Evolutionary conservation across 805 yeast genomes (phyloP).

Genomic region (Debaryomyces hansenii): DNA sequence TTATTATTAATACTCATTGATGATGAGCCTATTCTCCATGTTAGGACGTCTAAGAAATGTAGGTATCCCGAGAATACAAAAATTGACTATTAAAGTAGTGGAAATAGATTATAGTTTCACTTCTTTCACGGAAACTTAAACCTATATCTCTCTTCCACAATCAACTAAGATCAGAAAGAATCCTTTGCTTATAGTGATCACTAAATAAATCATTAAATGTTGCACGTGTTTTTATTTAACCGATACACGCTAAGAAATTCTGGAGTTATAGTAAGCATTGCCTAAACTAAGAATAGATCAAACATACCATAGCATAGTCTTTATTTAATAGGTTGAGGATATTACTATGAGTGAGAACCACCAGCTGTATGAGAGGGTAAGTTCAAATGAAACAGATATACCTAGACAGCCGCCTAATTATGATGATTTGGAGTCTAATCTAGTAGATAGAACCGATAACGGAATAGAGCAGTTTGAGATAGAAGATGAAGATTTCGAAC

Average conservation of each 20-base stretch:
- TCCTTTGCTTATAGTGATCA: not conserved
- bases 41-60: not conserved
- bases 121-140: not conserved
- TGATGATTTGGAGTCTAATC: constrained; percentile 8
- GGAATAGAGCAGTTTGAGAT: constrained; percentile 36
- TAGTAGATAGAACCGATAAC: constrained; percentile 1
- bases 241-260: too few species aligned
- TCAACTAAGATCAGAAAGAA: not conserved
- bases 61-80: too few species aligned
- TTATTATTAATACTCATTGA: not conserved
- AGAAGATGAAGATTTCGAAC: constrained; percentile 28
- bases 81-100: not conserved
- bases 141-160: not conserved
- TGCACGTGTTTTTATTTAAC: too few species aligned
- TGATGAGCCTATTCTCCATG: not conserved
- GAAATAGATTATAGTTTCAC: not conserved
- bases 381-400: constrained; percentile 1
- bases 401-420: constrained; percentile 16
- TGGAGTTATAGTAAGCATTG: too few species aligned
- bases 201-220: too few species aligned
- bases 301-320: not conserved
- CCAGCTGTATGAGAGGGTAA: constrained; percentile 2
- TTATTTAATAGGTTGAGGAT: too few species aligned
- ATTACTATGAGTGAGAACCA: not conserved
- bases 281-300: not conserved